A percentile compares a stretch with the other conserved stretches of the same genome.
Evolutionary conservation across 2,329 filamentous ascomycete genomes (phyloP).

Genomic region (Trichoderma citrinoviride): DNA sequence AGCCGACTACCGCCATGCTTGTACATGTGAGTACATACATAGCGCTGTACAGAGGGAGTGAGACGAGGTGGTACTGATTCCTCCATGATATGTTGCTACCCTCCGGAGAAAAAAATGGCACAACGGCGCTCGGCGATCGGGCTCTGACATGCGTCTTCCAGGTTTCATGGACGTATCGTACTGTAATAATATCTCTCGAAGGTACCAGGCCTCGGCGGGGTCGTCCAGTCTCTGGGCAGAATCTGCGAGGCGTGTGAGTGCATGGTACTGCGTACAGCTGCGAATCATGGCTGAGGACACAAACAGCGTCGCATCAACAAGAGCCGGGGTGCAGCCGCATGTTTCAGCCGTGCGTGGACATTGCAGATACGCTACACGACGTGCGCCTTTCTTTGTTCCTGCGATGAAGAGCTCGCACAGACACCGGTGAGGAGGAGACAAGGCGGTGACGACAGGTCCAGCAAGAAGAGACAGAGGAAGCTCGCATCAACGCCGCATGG

Average conservation of each 20-base stretch:
- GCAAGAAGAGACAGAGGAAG: background rate
- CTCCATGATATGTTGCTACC: background rate
- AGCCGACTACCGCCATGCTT: background rate
- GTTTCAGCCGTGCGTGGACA: constrained; percentile 21
- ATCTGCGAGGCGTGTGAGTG: background rate
- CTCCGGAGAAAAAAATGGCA: constrained; percentile 6
- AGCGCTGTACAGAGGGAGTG: no score
- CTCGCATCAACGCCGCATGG: background rate
- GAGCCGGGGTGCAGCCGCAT: constrained; percentile 20
- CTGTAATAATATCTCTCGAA: constrained; percentile 1
- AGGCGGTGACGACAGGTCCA: background rate
- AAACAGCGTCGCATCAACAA: constrained; percentile 14
- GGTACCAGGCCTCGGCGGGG: constrained; percentile 12
- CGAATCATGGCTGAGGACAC: background rate
- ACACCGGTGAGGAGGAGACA: background rate
- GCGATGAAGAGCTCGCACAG: background rate
- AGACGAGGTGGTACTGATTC: background rate
- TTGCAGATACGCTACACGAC: constrained; percentile 15
- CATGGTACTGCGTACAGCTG: no score
- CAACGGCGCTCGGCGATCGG: constrained; percentile 16
- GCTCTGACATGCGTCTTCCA: constrained; percentile 17
- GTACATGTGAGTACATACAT: no score
- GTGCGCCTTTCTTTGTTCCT: constrained; percentile 18
- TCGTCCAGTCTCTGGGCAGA: constrained; percentile 1
- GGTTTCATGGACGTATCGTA: constrained; percentile 23